Percentiles rank a stretch among this genome's conserved stretches.
phyloP scores from a whole-genome alignment of 2,329 filamentous ascomycete genomes.

The Aspergillus intermedius region DNA sequence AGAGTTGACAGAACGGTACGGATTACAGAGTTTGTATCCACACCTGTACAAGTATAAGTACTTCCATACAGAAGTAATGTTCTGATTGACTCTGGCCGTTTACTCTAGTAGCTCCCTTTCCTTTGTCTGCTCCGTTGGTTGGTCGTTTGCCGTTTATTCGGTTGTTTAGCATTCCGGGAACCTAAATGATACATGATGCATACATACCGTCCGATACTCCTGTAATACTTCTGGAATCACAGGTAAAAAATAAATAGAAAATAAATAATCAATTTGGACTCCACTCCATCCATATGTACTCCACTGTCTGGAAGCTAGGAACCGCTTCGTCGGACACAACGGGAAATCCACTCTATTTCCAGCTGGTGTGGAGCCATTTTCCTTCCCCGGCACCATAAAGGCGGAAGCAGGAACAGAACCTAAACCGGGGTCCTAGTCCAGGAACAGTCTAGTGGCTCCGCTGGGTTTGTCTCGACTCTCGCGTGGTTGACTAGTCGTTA shows the following conservation, averaged over 20 bases:
- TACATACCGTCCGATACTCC: not conserved
- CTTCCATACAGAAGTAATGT: too few relatives aligned
- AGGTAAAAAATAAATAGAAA: conserved; percentile 6
- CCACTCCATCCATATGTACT: conserved; percentile 8
- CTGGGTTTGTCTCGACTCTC: not conserved
- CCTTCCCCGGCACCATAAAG: not conserved
- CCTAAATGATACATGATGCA: not conserved
- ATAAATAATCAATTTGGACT: conserved; percentile 8
- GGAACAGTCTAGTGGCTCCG: not conserved
- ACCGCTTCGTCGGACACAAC: conserved; percentile 24
- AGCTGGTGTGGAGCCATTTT: not conserved
- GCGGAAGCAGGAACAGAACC: not conserved
- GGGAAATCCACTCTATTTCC: not conserved
- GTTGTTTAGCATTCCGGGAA: not conserved
- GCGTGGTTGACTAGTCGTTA: not conserved
- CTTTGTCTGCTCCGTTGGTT: not conserved
- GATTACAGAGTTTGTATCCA: too few relatives aligned
- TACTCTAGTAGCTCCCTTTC: not conserved
- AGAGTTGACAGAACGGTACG: too few relatives aligned
- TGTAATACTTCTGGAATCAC: conserved; percentile 1
- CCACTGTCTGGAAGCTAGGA: conserved; percentile 17
- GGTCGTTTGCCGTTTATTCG: not conserved
- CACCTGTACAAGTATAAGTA: too few relatives aligned
- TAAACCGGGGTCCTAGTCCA: not conserved
- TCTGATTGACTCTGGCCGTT: not conserved